Base-by-base conservation (phyloP, 2,329 filamentous ascomycete genomes). In the Hypoxylon sp. region DNA sequence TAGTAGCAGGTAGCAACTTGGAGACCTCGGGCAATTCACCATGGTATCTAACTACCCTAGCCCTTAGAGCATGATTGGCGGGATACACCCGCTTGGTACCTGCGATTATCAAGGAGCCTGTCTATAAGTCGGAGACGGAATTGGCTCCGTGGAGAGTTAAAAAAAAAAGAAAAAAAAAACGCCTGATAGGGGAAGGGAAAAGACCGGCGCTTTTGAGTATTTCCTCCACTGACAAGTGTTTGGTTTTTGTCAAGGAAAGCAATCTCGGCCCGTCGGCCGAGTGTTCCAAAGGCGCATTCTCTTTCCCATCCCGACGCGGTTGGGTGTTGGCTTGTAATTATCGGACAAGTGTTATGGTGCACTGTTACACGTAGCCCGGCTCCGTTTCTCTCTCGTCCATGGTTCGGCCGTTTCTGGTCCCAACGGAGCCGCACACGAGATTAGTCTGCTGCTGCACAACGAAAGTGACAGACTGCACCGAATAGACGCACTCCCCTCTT, bases 401-500 rank as follows among this genome's bases (percentile, higher is more conserved):
- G 65, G 68, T 70, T 65, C 65, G n/a, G 61, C 30, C 43, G 61
- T 46, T 23, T 68, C 45, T 68, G 68, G 68, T 65, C 58, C 53
- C 61, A 70, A 68, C 68, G 68, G 68, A 70, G 68, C 68, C 68
- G 68, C 67, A 68, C 58, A 67, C 49, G 61, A 67, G 65, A 68
- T 68, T 63, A 69, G 55, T 64, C 30, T 45, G 51, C 30, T 45
- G 51, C 49, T 58, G 60, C 67, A 63, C 60, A 53, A 63, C 64
- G 55, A 63, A 63, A 56, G 63, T 63, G 56, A 69, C 48, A 57
- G 59, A 63, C 55, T 17, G 53, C n/a, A 52, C 23, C 34, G 41
- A 48, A 34, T 61, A 64, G 48, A 56, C 30, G 11, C 64, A 64
- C 67, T 59, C 64, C 57, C 60, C 61, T 13, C n/a, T 25, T 43